These are phyloP conservation scores for Capronia coronata DNA, from an alignment of 2,329 filamentous ascomycete species.

Conservation along the genomic window DNA sequence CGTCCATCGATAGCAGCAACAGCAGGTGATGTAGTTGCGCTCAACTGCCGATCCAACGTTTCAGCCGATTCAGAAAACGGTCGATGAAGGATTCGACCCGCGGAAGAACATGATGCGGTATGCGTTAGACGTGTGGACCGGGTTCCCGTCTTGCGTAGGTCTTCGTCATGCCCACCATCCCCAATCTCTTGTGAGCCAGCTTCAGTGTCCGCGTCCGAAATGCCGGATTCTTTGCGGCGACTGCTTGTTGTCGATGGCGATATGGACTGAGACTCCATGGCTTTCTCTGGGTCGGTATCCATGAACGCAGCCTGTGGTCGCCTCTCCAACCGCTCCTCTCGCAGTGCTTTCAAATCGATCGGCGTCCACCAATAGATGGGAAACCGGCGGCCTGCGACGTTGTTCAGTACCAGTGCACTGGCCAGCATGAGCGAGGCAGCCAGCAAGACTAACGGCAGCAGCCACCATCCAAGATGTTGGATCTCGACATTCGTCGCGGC, in stretches of 20 bases:
- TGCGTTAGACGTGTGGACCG: not conserved
- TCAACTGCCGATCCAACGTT: not conserved
- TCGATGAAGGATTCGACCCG: slow-evolving; percentile 4
- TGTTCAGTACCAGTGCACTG: slow-evolving; percentile 61
- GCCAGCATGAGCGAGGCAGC: slow-evolving; percentile 56
- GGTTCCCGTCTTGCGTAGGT: slow-evolving; percentile 1
- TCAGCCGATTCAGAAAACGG: not conserved
- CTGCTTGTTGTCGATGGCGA: not conserved
- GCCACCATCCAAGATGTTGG: slow-evolving; percentile 58
- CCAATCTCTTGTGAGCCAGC: not conserved
- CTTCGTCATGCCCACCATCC: too few species aligned
- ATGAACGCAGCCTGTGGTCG: not conserved
- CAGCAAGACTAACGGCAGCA: slow-evolving; percentile 58
- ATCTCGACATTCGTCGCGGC: slow-evolving; percentile 55
- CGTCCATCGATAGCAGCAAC: not conserved
- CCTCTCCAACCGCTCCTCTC: slow-evolving; percentile 9
- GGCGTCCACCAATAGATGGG: slow-evolving; percentile 57
- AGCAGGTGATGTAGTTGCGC: not conserved
- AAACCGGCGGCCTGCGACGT: slow-evolving; percentile 56
- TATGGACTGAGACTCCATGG: not conserved
- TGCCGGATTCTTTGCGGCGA: not conserved
- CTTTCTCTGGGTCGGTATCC: slow-evolving; percentile 10
- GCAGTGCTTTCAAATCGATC: slow-evolving; percentile 20
- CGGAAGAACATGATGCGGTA: slow-evolving; percentile 6
- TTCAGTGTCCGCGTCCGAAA: slow-evolving; percentile 16